Evolutionary conservation across 257 asterid species (phyloP).

Genomic region (Euphrasia confusa): DNA sequence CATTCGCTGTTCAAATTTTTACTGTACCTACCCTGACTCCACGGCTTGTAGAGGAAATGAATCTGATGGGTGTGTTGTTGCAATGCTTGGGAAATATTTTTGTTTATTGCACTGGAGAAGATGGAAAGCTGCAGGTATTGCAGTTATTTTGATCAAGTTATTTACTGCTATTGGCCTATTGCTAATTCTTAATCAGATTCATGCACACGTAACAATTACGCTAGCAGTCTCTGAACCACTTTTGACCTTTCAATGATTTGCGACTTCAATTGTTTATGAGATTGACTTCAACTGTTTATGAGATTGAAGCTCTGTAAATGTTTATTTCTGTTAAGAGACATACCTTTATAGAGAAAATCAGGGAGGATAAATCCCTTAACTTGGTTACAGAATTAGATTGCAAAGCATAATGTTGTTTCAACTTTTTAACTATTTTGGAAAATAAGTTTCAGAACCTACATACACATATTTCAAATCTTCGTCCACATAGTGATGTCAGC

Average conservation of each 20-base stretch:
- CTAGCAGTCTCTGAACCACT: no score
- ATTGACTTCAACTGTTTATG: not conserved
- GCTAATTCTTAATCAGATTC: slow-evolving; percentile 8
- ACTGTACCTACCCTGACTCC: slow-evolving; percentile 75
- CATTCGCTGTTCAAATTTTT: slow-evolving; percentile 89
- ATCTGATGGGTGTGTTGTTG: slow-evolving; percentile 73
- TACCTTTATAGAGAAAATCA: no score
- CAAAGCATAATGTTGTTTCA: no score
- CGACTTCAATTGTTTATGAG: not conserved
- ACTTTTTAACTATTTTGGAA: no score
- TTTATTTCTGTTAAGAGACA: no score
- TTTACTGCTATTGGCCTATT: not conserved
- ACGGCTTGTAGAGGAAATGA: slow-evolving; percentile 82
- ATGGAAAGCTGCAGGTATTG: slow-evolving; percentile 76
- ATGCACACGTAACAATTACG: no score
- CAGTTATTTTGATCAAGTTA: slow-evolving; percentile 6
- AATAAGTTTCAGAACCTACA: no score
- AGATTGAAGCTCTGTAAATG: not conserved
- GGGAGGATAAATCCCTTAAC: not conserved
- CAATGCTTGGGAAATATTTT: slow-evolving; percentile 67
- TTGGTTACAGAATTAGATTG: no score
- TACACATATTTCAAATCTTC: no score
- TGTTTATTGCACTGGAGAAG: slow-evolving; percentile 56
- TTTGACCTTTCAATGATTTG: no score
- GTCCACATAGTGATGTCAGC: no score